Evolutionary conservation across 805 yeast species (phyloP), one percentile per base, ranked within the genome.

Genomic region (Tetrapisispora arboricola): DNA sequence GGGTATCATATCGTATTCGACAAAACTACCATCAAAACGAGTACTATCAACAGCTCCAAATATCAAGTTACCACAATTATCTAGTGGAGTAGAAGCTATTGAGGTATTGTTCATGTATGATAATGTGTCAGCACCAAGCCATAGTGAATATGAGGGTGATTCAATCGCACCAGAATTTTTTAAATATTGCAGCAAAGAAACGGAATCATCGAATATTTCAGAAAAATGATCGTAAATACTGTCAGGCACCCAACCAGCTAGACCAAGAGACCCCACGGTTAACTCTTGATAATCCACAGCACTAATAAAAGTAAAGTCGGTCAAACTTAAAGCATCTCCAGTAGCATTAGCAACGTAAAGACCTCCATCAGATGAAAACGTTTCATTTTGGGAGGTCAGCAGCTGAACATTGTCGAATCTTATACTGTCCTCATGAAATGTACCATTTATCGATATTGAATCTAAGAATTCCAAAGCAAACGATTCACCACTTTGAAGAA

Each of bases 31-130:
- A 6, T 49, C 48, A 44, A 56, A 72, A 36, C 67, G 64, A 22
- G 62, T 56, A 9, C 66, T 60, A 50, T 78, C 75, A 4, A 81
- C 73, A 3, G 74, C 76, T 10, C 92, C 88, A 2, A 80, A 63
- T 7, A 78, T 54, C 11, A 81, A 43, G 32, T 52, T 54, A 9
- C 72, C 69, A 21, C 52, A 38, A 18, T 53, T 24, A 5, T 39
- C 33, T 43, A 51, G 26, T 4, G 39, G 18, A 6, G 35, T 43
- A 22, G 32, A n/a, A 37, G 34, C 17, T 22, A 35, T 15, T 21
- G 36, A 32, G 15, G 26, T 20, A 21, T 31, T 26, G 7, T 36
- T 19, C 1, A 17, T 30, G 17, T 44, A 34, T 7, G 48, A 37
- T 3, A 46, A 31, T 7, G 42, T 53, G 39, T 57, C 54, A 4